Evolutionary conservation across 306 rosid species (phyloP).

Genomic region (Quercus mongolica): DNA sequence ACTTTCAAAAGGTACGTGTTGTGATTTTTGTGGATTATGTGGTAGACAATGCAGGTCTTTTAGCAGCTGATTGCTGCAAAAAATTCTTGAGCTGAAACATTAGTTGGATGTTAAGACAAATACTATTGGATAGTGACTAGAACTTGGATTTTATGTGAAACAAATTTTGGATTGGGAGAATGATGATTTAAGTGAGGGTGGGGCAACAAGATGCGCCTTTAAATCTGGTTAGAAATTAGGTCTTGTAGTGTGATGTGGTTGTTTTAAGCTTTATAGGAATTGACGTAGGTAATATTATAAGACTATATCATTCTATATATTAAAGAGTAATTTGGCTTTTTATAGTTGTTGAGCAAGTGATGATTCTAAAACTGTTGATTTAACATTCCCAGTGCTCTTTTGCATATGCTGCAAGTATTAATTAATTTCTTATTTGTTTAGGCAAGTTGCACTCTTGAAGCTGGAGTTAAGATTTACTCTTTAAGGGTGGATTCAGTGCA

Average conservation of each 20-base stretch:
- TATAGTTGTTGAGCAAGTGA: neutral
- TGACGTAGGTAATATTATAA: neutral
- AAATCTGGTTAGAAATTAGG: neutral
- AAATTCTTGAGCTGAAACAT: neutral
- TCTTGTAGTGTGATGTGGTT: neutral
- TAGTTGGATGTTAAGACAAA: neutral
- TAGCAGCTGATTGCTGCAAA: constrained; percentile 1
- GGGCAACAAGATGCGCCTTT: neutral
- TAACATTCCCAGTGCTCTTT: neutral
- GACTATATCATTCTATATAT: neutral
- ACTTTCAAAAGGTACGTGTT: constrained; percentile 77
- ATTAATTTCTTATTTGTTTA: constrained; percentile 26
- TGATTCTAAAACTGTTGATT: neutral
- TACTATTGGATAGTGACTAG: neutral
- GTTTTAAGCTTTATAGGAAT: neutral
- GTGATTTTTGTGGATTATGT: neutral
- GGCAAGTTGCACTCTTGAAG: constrained; percentile 99
- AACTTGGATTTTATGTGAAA: neutral
- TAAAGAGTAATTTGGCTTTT: neutral
- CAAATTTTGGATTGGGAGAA: neutral
- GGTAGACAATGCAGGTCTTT: neutral
- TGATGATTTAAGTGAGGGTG: neutral
- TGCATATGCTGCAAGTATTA: neutral
- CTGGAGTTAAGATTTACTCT: constrained; percentile 90
- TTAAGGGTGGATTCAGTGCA: constrained; percentile 92